phyloP scores from a whole-genome alignment of 2,329 filamentous ascomycete species.

The Biscogniauxia sp. region DNA sequence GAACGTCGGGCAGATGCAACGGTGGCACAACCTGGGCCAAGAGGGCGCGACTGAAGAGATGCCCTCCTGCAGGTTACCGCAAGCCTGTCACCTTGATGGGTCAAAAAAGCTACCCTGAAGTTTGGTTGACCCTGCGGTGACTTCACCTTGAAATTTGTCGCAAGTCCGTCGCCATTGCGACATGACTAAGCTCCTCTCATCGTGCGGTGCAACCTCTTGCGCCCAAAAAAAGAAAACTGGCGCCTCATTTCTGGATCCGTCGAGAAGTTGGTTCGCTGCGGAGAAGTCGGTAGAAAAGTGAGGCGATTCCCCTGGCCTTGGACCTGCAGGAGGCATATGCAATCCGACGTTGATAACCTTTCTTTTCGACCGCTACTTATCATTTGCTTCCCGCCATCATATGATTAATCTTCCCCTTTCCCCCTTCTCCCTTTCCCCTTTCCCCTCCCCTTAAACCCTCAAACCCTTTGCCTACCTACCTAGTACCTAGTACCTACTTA shows the following conservation, averaged over 20 bases:
- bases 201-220: background rate
- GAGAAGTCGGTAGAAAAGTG: background rate
- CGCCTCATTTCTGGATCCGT: background rate
- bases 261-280: background rate
- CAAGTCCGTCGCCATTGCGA: background rate
- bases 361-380: background rate
- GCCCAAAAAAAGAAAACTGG: background rate
- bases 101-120: background rate
- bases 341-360: background rate
- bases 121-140: background rate
- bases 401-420: background rate
- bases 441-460: too few relatives aligned
- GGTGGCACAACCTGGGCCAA: background rate
- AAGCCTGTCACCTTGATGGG: background rate
- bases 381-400: background rate
- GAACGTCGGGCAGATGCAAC: background rate
- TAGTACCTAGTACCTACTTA: too few relatives aligned
- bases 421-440: background rate
- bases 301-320: background rate
- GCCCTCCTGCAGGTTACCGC: background rate
- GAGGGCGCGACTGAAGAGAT: background rate
- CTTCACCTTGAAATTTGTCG: background rate
- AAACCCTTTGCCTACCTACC: too few relatives aligned
- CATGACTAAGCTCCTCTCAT: background rate
- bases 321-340: background rate